phyloP scores from a whole-genome alignment of 2,329 filamentous ascomycete genomes.

The Bipolaris cookei region DNA sequence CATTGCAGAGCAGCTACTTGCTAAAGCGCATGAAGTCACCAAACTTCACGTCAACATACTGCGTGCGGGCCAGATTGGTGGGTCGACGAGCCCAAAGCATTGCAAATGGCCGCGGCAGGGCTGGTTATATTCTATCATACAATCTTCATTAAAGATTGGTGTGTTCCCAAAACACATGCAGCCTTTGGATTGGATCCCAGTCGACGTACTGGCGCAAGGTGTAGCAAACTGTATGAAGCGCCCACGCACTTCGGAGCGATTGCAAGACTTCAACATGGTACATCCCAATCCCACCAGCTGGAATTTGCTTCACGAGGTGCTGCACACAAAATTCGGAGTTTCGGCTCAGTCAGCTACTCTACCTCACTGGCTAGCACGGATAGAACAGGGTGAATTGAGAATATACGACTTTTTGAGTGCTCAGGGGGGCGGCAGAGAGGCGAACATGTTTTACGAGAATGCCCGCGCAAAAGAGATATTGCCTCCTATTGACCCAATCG shows the following conservation, averaged over 20 bases:
- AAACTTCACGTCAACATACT: conserved; percentile 18
- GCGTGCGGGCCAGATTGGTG: conserved; percentile 24
- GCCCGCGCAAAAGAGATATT: background rate
- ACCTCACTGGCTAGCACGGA: conserved; percentile 13
- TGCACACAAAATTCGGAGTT: conserved; percentile 4
- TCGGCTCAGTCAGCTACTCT: conserved; percentile 3
- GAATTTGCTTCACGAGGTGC: conserved; percentile 6
- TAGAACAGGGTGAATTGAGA: conserved; percentile 6
- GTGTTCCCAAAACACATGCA: conserved; percentile 11
- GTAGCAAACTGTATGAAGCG: conserved; percentile 2
- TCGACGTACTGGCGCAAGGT: conserved; percentile 15
- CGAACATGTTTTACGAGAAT: background rate
- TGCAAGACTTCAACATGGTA: conserved; percentile 17
- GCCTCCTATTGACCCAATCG: conserved; percentile 1
- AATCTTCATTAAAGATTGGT: conserved; percentile 5
- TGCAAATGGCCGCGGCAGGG: conserved; percentile 17
- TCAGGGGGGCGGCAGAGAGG: conserved; percentile 14
- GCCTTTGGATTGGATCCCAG: conserved; percentile 26
- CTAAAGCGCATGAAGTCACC: conserved; percentile 2
- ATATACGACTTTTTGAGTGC: conserved; percentile 14
- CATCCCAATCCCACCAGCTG: conserved; percentile 11
- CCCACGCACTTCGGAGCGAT: background rate
- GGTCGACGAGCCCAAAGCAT: background rate
- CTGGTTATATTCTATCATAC: conserved; percentile 17
- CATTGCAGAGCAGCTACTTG: conserved; percentile 21